A percentile compares a stretch with the other conserved stretches of the same genome.
Conservation (phyloP, 1,284 basidiomycete species). For the Fomitopsis schrenkii region DNA sequence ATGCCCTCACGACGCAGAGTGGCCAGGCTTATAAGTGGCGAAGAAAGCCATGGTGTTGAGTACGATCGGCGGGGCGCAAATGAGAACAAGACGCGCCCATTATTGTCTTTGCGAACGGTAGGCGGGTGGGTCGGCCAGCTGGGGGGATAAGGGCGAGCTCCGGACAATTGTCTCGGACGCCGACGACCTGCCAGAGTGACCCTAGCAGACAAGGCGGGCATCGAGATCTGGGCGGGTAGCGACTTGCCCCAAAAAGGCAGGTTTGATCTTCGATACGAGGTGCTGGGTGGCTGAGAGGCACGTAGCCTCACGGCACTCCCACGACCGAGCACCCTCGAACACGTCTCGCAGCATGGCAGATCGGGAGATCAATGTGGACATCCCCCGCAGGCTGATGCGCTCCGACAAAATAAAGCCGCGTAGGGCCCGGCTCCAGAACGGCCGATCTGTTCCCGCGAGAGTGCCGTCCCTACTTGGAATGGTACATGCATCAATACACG, state of each 20-base stretch:
- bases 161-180: slow-evolving; percentile 2
- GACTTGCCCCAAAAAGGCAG: background rate
- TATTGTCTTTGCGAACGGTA: slow-evolving; percentile 4
- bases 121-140: background rate
- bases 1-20: background rate
- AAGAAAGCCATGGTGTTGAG: background rate
- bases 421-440: background rate
- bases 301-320: background rate
- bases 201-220: slow-evolving; percentile 1
- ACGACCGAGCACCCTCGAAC: background rate
- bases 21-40: background rate
- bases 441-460: background rate
- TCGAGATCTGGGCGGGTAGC: background rate
- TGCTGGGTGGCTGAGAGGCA: background rate
- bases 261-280: background rate
- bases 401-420: background rate
- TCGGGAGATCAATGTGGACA: background rate
- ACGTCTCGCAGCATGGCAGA: background rate
- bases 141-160: background rate
- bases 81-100: slow-evolving; percentile 1
- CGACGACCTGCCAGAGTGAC: background rate
- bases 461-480: background rate
- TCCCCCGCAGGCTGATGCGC: background rate
- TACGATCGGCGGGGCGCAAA: background rate
- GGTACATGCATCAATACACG: background rate